A percentile compares a stretch with the other conserved stretches of the same genome.
Evolutionary conservation across 257 asterid species (phyloP).

Genomic region (Jacaranda mimosifolia): DNA sequence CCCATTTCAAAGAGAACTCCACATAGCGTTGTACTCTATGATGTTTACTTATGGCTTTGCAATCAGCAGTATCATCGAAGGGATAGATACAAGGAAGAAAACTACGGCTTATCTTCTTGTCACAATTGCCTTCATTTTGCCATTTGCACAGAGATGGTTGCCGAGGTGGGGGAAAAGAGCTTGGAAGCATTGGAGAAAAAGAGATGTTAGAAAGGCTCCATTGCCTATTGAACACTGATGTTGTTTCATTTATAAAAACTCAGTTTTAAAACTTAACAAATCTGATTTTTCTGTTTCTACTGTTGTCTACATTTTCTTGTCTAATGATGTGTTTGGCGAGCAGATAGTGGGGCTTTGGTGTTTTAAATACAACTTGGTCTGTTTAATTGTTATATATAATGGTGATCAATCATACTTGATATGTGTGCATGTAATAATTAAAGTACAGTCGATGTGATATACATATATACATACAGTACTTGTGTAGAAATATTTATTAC

Average conservation of each 20-base stretch:
- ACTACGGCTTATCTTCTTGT: constrained; percentile 4
- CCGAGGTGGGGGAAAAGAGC: constrained; percentile 29
- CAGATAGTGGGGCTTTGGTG: background rate
- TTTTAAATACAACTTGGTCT: too few species aligned
- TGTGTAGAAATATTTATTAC: too few species aligned
- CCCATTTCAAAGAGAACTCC: constrained; percentile 39
- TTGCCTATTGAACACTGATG: constrained; percentile 34
- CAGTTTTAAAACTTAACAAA: background rate
- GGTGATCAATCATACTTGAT: too few species aligned
- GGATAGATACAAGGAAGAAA: background rate
- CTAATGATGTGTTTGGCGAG: too few species aligned
- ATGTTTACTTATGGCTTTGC: constrained; percentile 37
- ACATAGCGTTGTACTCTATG: constrained; percentile 31
- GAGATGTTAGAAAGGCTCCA: constrained; percentile 16
- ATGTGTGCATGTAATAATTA: too few species aligned
- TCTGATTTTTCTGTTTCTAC: too few species aligned
- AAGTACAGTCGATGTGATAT: too few species aligned
- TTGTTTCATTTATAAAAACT: background rate
- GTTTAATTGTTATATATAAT: too few species aligned
- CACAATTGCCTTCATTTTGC: constrained; percentile 25
- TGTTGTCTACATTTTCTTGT: too few species aligned
- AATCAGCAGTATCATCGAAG: background rate
- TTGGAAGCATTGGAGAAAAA: constrained; percentile 20
- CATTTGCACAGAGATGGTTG: constrained; percentile 35
- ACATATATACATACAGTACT: too few species aligned